These are phyloP conservation scores for Vitis hybrid DNA, from an alignment of 177 flowering plant genomes.

Conservation along the genomic window DNA sequence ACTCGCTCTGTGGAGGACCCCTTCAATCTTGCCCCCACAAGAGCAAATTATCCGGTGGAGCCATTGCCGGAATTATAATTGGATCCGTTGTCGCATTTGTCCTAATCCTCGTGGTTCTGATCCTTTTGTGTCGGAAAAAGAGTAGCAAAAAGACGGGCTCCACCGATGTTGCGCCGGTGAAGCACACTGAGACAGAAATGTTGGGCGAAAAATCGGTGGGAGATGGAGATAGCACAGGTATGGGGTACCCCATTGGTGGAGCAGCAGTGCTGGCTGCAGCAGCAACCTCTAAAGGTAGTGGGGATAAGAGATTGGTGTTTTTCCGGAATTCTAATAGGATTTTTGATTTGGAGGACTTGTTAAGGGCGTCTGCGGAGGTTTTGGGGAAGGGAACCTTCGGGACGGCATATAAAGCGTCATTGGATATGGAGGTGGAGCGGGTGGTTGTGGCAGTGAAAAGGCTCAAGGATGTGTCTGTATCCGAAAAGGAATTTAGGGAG, in stretches of 20 bases:
- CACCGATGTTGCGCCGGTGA: conserved; percentile 27
- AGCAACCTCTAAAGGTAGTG: conserved; percentile 13
- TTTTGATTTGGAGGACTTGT: conserved; percentile 78
- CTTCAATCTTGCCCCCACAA: conserved; percentile 43
- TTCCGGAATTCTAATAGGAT: conserved; percentile 37
- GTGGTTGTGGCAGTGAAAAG: conserved; percentile 78
- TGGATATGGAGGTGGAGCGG: conserved; percentile 63
- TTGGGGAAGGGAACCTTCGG: conserved; percentile 93
- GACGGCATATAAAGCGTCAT: conserved; percentile 79
- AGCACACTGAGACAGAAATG: conserved; percentile 31
- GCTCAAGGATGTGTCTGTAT: conserved; percentile 61
- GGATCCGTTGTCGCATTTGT: conserved; percentile 51
- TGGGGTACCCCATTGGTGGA: conserved; percentile 3
- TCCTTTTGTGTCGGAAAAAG: conserved; percentile 49
- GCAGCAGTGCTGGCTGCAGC: conserved; percentile 10
- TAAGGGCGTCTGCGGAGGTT: conserved; percentile 94
- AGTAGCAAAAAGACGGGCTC: conserved; percentile 28
- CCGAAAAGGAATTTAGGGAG: conserved; percentile 71
- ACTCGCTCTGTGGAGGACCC: conserved; percentile 71
- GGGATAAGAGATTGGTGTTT: conserved; percentile 61
- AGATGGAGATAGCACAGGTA: conserved; percentile 20
- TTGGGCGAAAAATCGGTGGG: conserved; percentile 25
- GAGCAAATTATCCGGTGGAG: conserved; percentile 68
- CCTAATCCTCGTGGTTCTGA: conserved; percentile 40
- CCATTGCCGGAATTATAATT: conserved; percentile 79